These are phyloP conservation scores for Auriscalpium vulgare DNA, from an alignment of 768 basidiomycete genomes.

Conservation along the genomic window DNA sequence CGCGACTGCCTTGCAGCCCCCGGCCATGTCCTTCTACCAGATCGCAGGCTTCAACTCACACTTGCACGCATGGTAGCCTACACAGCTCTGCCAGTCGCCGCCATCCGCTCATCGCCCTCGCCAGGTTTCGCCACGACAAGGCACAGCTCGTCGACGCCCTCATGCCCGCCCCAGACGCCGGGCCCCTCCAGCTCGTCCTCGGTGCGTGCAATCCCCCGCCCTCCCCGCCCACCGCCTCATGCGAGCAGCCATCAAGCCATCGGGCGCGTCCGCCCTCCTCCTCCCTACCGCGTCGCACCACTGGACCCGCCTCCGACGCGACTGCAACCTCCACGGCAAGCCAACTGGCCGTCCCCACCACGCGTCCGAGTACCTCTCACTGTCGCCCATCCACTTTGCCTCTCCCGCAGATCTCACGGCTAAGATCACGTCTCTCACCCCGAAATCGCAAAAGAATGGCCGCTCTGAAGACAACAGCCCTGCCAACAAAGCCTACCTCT, in stretches of 20 bases:
- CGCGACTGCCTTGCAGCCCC: not conserved
- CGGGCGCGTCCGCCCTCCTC: constrained; percentile 12
- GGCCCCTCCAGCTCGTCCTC: constrained; percentile 8
- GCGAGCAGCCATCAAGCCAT: constrained; percentile 7
- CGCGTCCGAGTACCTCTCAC: constrained; percentile 9
- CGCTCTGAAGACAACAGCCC: constrained; percentile 11
- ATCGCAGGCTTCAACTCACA: constrained; percentile 14
- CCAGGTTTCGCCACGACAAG: constrained; percentile 2
- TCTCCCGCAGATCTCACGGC: constrained; percentile 1
- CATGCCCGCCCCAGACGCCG: not conserved
- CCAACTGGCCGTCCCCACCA: not conserved
- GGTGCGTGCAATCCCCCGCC: constrained; percentile 2
- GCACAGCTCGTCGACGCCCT: constrained; percentile 5
- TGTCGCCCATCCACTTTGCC: constrained; percentile 13
- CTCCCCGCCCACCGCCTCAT: not conserved
- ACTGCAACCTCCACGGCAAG: not conserved
- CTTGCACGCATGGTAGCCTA: constrained; percentile 2
- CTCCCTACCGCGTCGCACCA: not conserved
- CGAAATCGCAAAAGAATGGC: no score
- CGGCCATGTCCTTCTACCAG: constrained; percentile 9
- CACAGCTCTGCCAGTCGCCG: not conserved
- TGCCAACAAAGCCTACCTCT: constrained; percentile 8
- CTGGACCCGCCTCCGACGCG: not conserved
- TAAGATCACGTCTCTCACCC: constrained; percentile 7
- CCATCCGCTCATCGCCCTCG: not conserved